Base-by-base conservation (phyloP, 805 yeast species). In the Saturnispora ahearnii region DNA sequence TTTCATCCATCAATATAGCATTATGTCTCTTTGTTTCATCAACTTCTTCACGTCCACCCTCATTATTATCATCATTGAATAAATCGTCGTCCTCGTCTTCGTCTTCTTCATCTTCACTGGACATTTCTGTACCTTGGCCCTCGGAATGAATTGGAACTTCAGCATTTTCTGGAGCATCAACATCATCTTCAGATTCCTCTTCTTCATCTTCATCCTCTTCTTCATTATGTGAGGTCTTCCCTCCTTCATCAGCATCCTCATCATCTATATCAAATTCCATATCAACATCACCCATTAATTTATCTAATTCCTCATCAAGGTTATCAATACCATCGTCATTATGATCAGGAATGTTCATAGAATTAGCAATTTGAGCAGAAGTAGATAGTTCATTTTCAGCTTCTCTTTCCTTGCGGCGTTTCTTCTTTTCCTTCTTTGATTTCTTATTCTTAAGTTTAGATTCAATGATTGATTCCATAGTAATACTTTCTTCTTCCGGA, bases 1-100 rank as follows among this genome's bases (percentile, higher is more conserved):
- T 82, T 64, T 90, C 97, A 65, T 91, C 98, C 53, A 78, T 79
- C 50, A 93, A 70, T 56, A 88, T 73, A 59, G 86, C 89, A 56
- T 74, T 73, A 63, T 87, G 87, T 57, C 81, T 83, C 48, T 66
- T 69, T 59, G 63, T 72, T 66, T 68, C 82, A 50, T 71, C 73
- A 45, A 74, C 79, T 24, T 73, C 80, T 4, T 72, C 77, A 3
- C 69, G 76, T 2, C 73, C 79, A 7, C 74, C 77, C 6, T 72
- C 76, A 3, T 71, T 76, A 11, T 45, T 49, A 4, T 34, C 50
- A 4, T 73, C 81, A 10, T 61, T 68, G 10, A 47, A 47, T 28
- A 47, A 15, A 30, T 47, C 43, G 22, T 75, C 81, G 4, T 75
- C 81, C 4, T 65, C 75, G 5, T 65, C 73, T 13, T 67, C 73